Base-by-base conservation (phyloP, 768 basidiomycete genomes). In the Ramaria rubella region DNA sequence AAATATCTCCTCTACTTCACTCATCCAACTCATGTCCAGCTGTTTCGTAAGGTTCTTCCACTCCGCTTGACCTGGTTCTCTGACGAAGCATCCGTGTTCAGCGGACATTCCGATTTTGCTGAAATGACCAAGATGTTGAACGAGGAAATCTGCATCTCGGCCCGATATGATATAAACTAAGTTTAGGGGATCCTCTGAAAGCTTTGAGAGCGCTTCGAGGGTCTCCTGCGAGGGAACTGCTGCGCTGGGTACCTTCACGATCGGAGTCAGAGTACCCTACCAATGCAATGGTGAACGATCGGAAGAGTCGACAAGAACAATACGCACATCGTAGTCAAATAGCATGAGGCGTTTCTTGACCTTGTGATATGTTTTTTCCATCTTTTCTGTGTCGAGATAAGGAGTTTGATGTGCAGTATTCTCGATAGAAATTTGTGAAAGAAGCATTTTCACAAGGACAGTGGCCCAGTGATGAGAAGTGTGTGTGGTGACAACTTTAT, bases 11-110 rank as follows among this genome's bases (percentile, higher is more conserved):
- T 86, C 81, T 29, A 96, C 95, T 73, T 99, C 95, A 52, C 72
- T 75, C 89, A 95, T 93, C 95, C 95, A 99, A 61, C 82, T 82
- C 95, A 98, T 98, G 73, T 99, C 94, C 66, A 99, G 69, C 59
- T 77, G 80, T 69, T 85, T 81, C n/a, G 94, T 96, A 67, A 96
- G 88, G 67, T 93, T 94, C 60, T 74, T 76, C 91, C 95, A 99
- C 59, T 79, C 74, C 45, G 70, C 69, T 1, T 65, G 70, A 31
- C 84, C 86, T 0, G 88, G 88, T 60, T 81, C 82, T 42, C 86
- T 81, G 49, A 97, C 80, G 75, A 97, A 98, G 24, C 87, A 88
- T 11, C 95, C 95, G 67, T 99, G 95, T 72, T 99, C 95, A 21
- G 95, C 95, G 19, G 85, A 88, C 79, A 98, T 88, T 12, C 95